Base-by-base conservation (phyloP, 305 asterid genomes). In the Andrographis paniculata region DNA sequence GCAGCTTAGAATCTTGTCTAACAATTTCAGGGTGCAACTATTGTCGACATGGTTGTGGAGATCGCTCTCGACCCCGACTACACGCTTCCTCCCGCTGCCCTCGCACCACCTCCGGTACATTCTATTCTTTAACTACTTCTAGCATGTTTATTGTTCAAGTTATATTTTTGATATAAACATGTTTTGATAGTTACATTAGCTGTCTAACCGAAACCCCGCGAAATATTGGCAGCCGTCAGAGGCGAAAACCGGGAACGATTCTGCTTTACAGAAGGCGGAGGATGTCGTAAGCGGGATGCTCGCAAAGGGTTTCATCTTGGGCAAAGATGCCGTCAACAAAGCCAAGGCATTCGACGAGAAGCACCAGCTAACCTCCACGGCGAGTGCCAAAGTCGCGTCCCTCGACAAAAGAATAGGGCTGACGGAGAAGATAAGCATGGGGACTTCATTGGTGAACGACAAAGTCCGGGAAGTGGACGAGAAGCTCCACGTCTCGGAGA, bases 231-330 rank as follows among this genome's bases (percentile, higher is more conserved):
- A 79, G 94, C 63, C 75, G 50, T 53, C 67, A 2, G 86, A 63
- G 15, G 65, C 41, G 31, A 74, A 64, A 53, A 43, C 56, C 6
- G 82, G 51, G 27, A 78, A 60, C 11, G 76, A 81, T 36, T 79
- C 97, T 11, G 93, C 87, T 51, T 43, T 89, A 63, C 84, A 73
- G 19, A 89, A 82, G 66, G 94, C 95, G 13, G 97, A 84, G 68
- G 97, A 88, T 14, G 97, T 82, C 2, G 93, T 82, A 17, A 84
- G 76, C 63, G 46, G 91, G 78, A 82, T 89, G 94, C 93, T 89
- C 19, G 94, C 95, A 8, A 88, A 76, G 67, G 97, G 95, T 35
- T 89, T 70, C 63, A 77, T 82, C 66, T 60, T 89, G 42, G 94
- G 95, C 18, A 89, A 82, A 70, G 93, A 88, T 53, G 82, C 95